A percentile compares a stretch with the other conserved stretches of the same genome.
Conservation (phyloP, 805 yeast species). For the Starmerella apicola region DNA sequence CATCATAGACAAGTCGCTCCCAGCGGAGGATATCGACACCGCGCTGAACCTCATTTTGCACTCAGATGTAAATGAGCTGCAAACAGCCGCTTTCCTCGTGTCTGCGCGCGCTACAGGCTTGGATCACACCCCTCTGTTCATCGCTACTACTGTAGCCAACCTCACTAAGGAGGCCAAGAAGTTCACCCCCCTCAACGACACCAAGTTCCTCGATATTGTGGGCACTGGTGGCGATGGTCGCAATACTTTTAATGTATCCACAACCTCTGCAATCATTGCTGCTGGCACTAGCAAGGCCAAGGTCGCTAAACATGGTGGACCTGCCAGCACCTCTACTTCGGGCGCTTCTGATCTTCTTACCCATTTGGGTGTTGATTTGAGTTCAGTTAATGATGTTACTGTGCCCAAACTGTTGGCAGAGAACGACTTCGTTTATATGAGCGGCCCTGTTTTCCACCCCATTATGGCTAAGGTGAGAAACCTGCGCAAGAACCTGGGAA, state of each 20-base stretch:
- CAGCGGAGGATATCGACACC: constrained; percentile 54
- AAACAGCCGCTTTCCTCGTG: constrained; percentile 65
- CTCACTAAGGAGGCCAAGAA: constrained; percentile 40
- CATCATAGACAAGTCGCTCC: constrained; percentile 44
- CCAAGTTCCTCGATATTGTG: constrained; percentile 71
- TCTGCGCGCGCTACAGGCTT: constrained; percentile 60
- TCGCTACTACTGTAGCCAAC: constrained; percentile 75
- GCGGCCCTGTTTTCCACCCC: constrained; percentile 90
- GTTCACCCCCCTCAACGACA: constrained; percentile 21
- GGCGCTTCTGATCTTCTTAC: constrained; percentile 88
- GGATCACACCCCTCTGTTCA: constrained; percentile 68
- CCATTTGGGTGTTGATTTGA: constrained; percentile 70
- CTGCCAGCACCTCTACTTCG: constrained; percentile 83
- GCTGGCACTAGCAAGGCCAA: constrained; percentile 66
- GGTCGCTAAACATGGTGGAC: constrained; percentile 94
- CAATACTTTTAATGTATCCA: constrained; percentile 90
- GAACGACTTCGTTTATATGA: constrained; percentile 51
- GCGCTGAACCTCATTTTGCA: constrained; percentile 38
- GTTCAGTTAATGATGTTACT: constrained; percentile 49
- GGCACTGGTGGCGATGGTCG: constrained; percentile 99
- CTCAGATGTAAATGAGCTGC: constrained; percentile 50
- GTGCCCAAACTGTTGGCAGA: constrained; percentile 44
- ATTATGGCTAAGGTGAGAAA: constrained; percentile 77
- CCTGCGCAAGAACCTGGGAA: constrained; percentile 64
- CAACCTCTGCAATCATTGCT: constrained; percentile 86